Evolutionary conservation across 2,329 filamentous ascomycete species (phyloP).

Genomic region (Aspergillus luchuensis): DNA sequence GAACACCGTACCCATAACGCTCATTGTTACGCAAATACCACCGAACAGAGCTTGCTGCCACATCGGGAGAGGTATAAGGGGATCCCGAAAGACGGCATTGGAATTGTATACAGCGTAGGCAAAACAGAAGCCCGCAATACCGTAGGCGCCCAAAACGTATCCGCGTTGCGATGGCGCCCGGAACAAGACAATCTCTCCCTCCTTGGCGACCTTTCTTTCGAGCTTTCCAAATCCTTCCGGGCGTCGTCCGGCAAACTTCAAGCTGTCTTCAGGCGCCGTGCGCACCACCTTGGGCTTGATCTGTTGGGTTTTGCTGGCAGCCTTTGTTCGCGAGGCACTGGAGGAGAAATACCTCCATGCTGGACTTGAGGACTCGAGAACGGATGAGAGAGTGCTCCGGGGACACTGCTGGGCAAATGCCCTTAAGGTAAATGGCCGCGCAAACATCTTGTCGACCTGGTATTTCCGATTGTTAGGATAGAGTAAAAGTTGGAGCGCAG

Average conservation of each 20-base stretch:
- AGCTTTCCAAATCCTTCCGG: conserved; percentile 55
- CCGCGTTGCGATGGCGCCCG: conserved; percentile 64
- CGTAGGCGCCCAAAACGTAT: conserved; percentile 64
- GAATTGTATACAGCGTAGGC: conserved; percentile 55
- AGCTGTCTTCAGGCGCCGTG: conserved; percentile 18
- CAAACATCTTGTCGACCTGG: conserved; percentile 31
- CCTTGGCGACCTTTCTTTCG: conserved; percentile 53
- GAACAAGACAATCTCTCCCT: conserved; percentile 63
- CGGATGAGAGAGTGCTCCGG: conserved; percentile 19
- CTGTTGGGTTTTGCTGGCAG: conserved; percentile 20
- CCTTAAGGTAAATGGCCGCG: conserved; percentile 30
- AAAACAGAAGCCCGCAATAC: conserved; percentile 57
- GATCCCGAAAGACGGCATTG: conserved; percentile 52
- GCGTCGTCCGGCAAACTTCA: conserved; percentile 29
- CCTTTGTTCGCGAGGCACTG: conserved; percentile 28
- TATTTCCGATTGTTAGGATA: not conserved
- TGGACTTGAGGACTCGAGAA: conserved; percentile 16
- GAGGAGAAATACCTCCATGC: conserved; percentile 36
- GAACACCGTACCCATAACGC: conserved; percentile 61
- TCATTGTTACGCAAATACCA: conserved; percentile 62
- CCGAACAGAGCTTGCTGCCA: conserved; percentile 63
- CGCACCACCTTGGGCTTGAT: conserved; percentile 15
- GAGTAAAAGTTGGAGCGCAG: not conserved
- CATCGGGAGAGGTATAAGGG: conserved; percentile 54
- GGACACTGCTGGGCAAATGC: conserved; percentile 31